phyloP scores from a whole-genome alignment of 768 basidiomycete species.

The Hericium alpestre region DNA sequence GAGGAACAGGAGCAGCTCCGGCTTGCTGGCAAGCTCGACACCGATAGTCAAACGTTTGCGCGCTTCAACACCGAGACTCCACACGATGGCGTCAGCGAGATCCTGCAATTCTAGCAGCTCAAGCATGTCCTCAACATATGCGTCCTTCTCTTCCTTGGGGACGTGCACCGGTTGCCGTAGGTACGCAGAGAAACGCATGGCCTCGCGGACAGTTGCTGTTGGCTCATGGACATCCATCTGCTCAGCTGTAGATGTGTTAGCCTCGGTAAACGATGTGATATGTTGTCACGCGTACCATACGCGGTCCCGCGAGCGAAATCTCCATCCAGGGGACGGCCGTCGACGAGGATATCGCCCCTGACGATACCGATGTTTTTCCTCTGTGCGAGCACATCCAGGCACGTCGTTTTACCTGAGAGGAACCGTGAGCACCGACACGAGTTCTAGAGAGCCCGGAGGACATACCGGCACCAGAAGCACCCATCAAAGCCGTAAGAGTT shows the following conservation, averaged over 20 bases:
- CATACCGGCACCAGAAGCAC: constrained; percentile 67
- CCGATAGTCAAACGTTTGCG: constrained; percentile 87
- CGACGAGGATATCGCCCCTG: constrained; percentile 52
- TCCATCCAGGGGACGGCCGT: constrained; percentile 49
- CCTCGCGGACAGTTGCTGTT: constrained; percentile 76
- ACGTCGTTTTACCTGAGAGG: constrained; percentile 58
- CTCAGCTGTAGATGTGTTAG: constrained; percentile 24
- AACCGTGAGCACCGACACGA: not conserved
- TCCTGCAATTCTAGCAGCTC: constrained; percentile 80
- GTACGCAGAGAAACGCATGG: constrained; percentile 78
- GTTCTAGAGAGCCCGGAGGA: constrained; percentile 1
- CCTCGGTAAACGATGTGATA: constrained; percentile 17
- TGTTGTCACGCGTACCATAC: constrained; percentile 28
- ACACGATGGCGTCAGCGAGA: constrained; percentile 73
- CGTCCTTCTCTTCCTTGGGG: constrained; percentile 63
- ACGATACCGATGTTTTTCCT: constrained; percentile 66
- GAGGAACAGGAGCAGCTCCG: constrained; percentile 64
- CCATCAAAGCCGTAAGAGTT: constrained; percentile 81
- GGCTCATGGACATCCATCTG: constrained; percentile 85
- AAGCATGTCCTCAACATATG: constrained; percentile 76
- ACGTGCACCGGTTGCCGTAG: constrained; percentile 67
- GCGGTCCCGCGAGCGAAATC: constrained; percentile 62
- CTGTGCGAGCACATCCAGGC: constrained; percentile 65
- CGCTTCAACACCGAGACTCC: constrained; percentile 57
- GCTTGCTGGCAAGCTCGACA: constrained; percentile 85